Base-by-base conservation (phyloP, 225 moss, liverwort and hornwort genomes). In the Rhytidiadelphus loreus region DNA sequence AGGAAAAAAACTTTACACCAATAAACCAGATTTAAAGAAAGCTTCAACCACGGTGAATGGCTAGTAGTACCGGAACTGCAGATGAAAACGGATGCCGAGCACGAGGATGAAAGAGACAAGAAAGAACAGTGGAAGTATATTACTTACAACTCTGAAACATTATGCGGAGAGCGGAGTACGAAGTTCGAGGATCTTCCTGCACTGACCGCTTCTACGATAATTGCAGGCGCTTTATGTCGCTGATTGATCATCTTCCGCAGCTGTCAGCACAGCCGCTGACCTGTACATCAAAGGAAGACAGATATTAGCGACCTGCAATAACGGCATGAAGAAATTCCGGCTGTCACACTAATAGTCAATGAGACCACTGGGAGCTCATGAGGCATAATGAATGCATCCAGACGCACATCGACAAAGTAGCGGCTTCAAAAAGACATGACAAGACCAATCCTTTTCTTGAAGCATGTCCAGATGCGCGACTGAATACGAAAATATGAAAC, bases 81-180 rank as follows among this genome's bases (percentile, higher is more conserved):
- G 70, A 55, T 84, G 69, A 41, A 79, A 79, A 73, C 20, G 32
- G 39, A 79, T 79, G 43, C 26, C 28, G 26, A 61, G 63, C 16
- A 80, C 22, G 68, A 64, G 55, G 50, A 70, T 80, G 25, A 85
- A 52, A 50, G 30, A 75, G 76, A 84, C 18, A 61, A 89, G 43
- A 32, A 86, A 78, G 12, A 64, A 35, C 64, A 35, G 14, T 50
- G 77, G 52, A 86, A 35, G 28, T 80, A 62, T 21, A 56, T 23
- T 22, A 87, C 93, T 89, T 88, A 93, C 92, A 89, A 83, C 85
- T 90, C 60, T 87, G 90, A 80, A 84, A 86, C 90, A 93, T 90
- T 48, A 83, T 87, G 82, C 50, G 76, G 62, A 85, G 83, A 68
- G 80, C 58, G 80, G 61, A 84, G 86, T 74, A 81, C 74, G 39